These are phyloP conservation scores for Nannizzia gypsea DNA, from an alignment of 2,329 filamentous ascomycete genomes.

Conservation along the genomic window DNA sequence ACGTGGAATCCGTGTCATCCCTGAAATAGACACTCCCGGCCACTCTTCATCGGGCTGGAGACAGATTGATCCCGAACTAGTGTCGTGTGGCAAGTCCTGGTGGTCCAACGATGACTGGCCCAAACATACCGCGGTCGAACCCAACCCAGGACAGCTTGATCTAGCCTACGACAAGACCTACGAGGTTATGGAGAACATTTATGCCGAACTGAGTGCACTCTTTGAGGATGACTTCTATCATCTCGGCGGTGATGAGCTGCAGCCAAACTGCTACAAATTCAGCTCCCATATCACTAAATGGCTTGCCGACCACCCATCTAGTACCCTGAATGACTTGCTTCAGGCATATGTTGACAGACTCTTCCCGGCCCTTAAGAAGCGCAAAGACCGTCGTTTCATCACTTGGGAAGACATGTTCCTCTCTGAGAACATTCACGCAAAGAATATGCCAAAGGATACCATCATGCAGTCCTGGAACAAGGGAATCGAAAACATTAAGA, in stretches of 20 bases:
- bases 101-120: slow-evolving; percentile 49
- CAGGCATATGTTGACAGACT: slow-evolving; percentile 45
- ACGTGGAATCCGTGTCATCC: slow-evolving; percentile 47
- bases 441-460: slow-evolving; percentile 39
- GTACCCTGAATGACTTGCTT: slow-evolving; percentile 41
- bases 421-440: slow-evolving; percentile 32
- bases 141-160: slow-evolving; percentile 46
- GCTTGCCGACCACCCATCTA: slow-evolving; percentile 40
- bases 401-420: slow-evolving; percentile 48
- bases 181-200: slow-evolving; percentile 43
- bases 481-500: slow-evolving; percentile 41
- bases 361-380: slow-evolving; percentile 39
- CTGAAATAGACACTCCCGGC: slow-evolving; percentile 53
- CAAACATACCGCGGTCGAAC: slow-evolving; percentile 45
- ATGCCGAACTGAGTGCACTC: slow-evolving; percentile 40
- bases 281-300: slow-evolving; percentile 39
- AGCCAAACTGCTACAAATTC: slow-evolving; percentile 47
- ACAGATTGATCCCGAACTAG: slow-evolving; percentile 45
- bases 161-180: slow-evolving; percentile 46
- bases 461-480: slow-evolving; percentile 47
- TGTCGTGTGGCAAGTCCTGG: slow-evolving; percentile 47
- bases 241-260: slow-evolving; percentile 46
- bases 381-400: slow-evolving; percentile 40
- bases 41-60: slow-evolving; percentile 46
- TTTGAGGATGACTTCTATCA: slow-evolving; percentile 46